A percentile compares a stretch with the other conserved stretches of the same genome.
Conservation (phyloP, 2,329 filamentous ascomycete genomes). For the Pseudogymnoascus sp. region DNA sequence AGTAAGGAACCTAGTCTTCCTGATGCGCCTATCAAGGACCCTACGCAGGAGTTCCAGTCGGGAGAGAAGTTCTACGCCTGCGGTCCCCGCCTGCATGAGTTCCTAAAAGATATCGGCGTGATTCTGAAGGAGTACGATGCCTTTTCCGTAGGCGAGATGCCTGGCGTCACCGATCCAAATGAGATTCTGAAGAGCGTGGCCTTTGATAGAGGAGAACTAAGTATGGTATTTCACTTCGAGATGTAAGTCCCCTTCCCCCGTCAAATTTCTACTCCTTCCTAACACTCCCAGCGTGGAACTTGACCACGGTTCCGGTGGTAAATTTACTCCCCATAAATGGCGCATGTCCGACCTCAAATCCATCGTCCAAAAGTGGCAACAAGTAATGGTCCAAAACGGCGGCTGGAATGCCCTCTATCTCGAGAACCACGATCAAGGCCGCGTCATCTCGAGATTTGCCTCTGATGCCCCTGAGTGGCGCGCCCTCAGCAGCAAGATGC, state of each 20-base stretch:
- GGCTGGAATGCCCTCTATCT: constrained; percentile 52
- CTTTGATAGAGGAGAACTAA: constrained; percentile 50
- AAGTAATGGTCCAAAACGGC: constrained; percentile 41
- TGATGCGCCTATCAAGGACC: constrained; percentile 38
- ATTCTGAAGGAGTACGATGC: constrained; percentile 41
- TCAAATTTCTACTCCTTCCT: constrained; percentile 6
- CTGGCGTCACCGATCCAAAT: constrained; percentile 36
- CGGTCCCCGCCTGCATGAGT: constrained; percentile 54
- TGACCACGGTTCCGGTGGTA: constrained; percentile 38
- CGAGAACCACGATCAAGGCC: constrained; percentile 50
- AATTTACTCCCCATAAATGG: constrained; percentile 38
- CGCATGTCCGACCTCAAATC: constrained; percentile 34
- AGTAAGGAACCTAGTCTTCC: constrained; percentile 52
- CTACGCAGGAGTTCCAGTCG: constrained; percentile 41
- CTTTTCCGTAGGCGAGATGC: constrained; percentile 45
- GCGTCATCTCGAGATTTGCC: constrained; percentile 41
- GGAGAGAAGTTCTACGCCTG: constrained; percentile 37
- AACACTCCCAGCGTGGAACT: constrained; percentile 38
- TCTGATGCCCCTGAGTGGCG: constrained; percentile 37
- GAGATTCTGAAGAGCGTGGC: constrained; percentile 48
- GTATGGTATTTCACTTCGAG: constrained; percentile 70
- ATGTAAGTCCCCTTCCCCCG: constrained; percentile 33
- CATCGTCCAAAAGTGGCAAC: constrained; percentile 44
- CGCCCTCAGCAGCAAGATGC: constrained; percentile 42
- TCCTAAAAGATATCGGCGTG: constrained; percentile 39